A percentile compares a stretch with the other conserved stretches of the same genome.
Evolutionary conservation across 768 basidiomycete species (phyloP).

Genomic region (Boletus edulis): DNA sequence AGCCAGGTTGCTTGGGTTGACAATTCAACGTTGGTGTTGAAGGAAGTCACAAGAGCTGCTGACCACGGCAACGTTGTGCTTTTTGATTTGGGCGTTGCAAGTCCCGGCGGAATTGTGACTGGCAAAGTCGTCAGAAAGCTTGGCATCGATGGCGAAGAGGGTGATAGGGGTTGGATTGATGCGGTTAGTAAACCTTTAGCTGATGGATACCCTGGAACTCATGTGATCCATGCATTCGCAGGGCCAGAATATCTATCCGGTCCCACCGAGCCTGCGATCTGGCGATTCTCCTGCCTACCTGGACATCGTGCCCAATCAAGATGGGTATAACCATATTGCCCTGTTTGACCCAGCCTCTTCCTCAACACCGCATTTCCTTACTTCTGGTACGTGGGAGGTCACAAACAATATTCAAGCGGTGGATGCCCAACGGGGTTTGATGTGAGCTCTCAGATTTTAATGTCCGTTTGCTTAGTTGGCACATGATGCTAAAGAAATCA

Average conservation of each 20-base stretch:
- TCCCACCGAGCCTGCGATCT: constrained; percentile 44
- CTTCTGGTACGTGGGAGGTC: constrained; percentile 89
- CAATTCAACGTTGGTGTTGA: constrained; percentile 67
- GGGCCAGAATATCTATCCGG: constrained; percentile 62
- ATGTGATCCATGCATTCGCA: constrained; percentile 29
- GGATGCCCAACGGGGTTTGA: constrained; percentile 60
- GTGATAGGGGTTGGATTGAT: constrained; percentile 95
- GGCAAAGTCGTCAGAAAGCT: constrained; percentile 71
- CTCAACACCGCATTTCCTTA: constrained; percentile 75
- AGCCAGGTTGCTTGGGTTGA: constrained; percentile 88
- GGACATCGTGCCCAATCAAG: constrained; percentile 78
- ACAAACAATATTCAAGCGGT: constrained; percentile 70
- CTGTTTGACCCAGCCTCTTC: constrained; percentile 79
- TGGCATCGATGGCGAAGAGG: constrained; percentile 81
- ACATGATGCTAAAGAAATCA: constrained; percentile 22
- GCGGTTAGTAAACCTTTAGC: constrained; percentile 47
- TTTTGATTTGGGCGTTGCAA: constrained; percentile 52
- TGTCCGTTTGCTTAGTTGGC: constrained; percentile 24
- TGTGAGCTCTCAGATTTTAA: constrained; percentile 53
- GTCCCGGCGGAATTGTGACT: constrained; percentile 27
- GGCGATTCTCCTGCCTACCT: constrained; percentile 68
- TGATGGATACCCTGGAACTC: constrained; percentile 5
- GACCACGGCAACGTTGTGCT: constrained; percentile 75
- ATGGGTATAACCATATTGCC: constrained; percentile 92
- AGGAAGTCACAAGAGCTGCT: constrained; percentile 85